Conservation (phyloP, 2,329 filamentous ascomycete species). For the Penicillium sp. region DNA sequence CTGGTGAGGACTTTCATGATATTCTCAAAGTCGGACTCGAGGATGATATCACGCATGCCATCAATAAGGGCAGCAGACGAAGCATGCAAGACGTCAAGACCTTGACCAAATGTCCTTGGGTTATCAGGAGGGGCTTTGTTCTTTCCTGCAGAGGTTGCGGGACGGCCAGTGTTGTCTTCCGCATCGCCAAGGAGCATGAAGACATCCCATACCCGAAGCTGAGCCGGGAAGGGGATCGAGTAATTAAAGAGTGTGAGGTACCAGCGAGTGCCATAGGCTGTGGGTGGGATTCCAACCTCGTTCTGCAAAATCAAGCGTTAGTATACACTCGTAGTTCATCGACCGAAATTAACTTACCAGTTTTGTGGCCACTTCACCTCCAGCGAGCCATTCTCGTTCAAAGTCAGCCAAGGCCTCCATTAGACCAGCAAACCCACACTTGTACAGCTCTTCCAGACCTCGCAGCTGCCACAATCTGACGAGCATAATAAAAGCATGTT, state of each 20-base stretch:
- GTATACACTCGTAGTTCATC: neutral
- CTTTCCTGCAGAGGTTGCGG: slow-evolving; percentile 24
- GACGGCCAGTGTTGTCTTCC: slow-evolving; percentile 42
- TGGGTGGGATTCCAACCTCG: slow-evolving; percentile 76
- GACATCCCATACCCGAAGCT: slow-evolving; percentile 95
- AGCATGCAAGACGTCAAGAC: slow-evolving; percentile 85
- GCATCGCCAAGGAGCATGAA: slow-evolving; percentile 89
- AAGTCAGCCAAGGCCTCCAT: slow-evolving; percentile 85
- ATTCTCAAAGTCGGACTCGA: slow-evolving; percentile 95
- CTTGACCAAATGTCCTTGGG: slow-evolving; percentile 53
- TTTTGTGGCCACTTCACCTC: slow-evolving; percentile 74
- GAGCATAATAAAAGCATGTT: slow-evolving; percentile 90
- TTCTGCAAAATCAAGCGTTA: slow-evolving; percentile 49
- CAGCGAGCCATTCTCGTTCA: slow-evolving; percentile 75
- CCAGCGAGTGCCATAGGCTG: slow-evolving; percentile 95
- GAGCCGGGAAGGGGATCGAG: slow-evolving; percentile 88
- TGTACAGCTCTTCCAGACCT: slow-evolving; percentile 80
- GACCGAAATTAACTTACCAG: slow-evolving; percentile 58
- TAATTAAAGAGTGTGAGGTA: slow-evolving; percentile 98
- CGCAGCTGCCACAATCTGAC: slow-evolving; percentile 90
- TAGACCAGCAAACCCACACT: slow-evolving; percentile 77
- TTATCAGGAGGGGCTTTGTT: slow-evolving; percentile 19
- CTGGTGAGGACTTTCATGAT: slow-evolving; percentile 96
- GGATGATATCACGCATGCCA: slow-evolving; percentile 79
- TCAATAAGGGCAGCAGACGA: slow-evolving; percentile 87